Percentiles rank a stretch among this genome's conserved stretches.
These are phyloP conservation scores for Yamadazyma taylorii DNA, from an alignment of 1,139 yeast species.

Conservation along the genomic window DNA sequence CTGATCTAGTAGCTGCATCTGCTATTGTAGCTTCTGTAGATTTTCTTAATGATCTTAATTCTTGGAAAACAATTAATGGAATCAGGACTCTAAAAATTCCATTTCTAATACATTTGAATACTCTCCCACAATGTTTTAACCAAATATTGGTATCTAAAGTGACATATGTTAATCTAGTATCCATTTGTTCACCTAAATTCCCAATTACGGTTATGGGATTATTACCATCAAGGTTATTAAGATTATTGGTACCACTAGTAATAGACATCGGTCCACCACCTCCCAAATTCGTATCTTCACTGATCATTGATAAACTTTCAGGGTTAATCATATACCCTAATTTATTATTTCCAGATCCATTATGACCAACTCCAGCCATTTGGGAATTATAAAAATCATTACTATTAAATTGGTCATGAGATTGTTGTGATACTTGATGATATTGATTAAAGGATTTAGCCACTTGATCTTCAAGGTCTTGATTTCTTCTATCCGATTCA, in stretches of 20 bases:
- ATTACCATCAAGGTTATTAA: too few species aligned
- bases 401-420: slow-evolving; percentile 10
- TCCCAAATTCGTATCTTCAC: slow-evolving; percentile 10
- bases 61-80: slow-evolving; percentile 78
- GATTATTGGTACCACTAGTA: too few species aligned
- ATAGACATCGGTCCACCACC: too few species aligned
- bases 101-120: slow-evolving; percentile 67
- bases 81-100: slow-evolving; percentile 58
- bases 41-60: slow-evolving; percentile 68
- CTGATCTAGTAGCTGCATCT: slow-evolving; percentile 80
- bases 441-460: slow-evolving; percentile 19
- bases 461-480: slow-evolving; percentile 22
- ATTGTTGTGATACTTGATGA: slow-evolving; percentile 13
- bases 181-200: slow-evolving; percentile 51
- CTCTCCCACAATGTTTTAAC: slow-evolving; percentile 77
- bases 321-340: slow-evolving; percentile 22
- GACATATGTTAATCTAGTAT: slow-evolving; percentile 54
- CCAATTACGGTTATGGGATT: slow-evolving; percentile 36
- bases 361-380: too few species aligned
- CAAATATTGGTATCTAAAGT: slow-evolving; percentile 78
- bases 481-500: slow-evolving; percentile 12
- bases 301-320: slow-evolving; percentile 17
- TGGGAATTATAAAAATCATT: slow-evolving; percentile 24
- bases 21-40: slow-evolving; percentile 74
- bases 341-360: too few species aligned